Evolutionary conservation across 2,329 filamentous ascomycete genomes (phyloP).

Genomic region (Chaetomium globosum): DNA sequence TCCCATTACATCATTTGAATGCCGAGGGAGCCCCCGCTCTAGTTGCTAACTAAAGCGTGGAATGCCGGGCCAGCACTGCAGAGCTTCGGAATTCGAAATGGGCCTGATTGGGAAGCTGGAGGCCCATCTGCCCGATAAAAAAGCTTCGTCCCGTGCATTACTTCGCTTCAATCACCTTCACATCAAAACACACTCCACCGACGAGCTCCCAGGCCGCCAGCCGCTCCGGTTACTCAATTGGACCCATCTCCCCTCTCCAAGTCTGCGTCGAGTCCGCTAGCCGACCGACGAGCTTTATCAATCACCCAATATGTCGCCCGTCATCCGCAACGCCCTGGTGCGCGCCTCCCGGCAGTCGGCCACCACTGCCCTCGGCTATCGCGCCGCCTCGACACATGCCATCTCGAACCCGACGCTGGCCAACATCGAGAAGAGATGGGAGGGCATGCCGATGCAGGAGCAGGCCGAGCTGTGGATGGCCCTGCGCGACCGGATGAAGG

Average conservation of each 20-base stretch:
- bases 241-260: conserved; percentile 36
- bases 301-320: conserved; percentile 58
- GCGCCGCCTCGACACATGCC: conserved; percentile 73
- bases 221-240: conserved; percentile 37
- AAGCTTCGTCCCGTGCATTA: conserved; percentile 40
- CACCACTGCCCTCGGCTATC: conserved; percentile 47
- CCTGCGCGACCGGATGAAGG: conserved; percentile 97
- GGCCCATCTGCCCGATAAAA: conserved; percentile 37
- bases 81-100: conserved; percentile 18
- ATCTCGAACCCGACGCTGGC: conserved; percentile 97
- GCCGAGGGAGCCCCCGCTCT: conserved; percentile 14
- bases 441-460: conserved; percentile 95
- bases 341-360: conserved; percentile 47
- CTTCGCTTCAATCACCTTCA: conserved; percentile 35
- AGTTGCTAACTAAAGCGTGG: conserved; percentile 28
- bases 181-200: conserved; percentile 34
- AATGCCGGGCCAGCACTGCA: conserved; percentile 20
- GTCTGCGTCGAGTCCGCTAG: conserved; percentile 22
- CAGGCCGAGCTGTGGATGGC: conserved; percentile 99
- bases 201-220: conserved; percentile 35
- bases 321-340: conserved; percentile 55
- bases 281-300: conserved; percentile 36
- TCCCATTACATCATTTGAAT: conserved; percentile 16
- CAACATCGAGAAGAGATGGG: conserved; percentile 99
- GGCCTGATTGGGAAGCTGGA: conserved; percentile 34